A percentile compares a stretch with the other conserved stretches of the same genome.
These are phyloP conservation scores for Schizosaccharomyces octosporus DNA, from an alignment of 805 yeast species.

Conservation along the genomic window DNA sequence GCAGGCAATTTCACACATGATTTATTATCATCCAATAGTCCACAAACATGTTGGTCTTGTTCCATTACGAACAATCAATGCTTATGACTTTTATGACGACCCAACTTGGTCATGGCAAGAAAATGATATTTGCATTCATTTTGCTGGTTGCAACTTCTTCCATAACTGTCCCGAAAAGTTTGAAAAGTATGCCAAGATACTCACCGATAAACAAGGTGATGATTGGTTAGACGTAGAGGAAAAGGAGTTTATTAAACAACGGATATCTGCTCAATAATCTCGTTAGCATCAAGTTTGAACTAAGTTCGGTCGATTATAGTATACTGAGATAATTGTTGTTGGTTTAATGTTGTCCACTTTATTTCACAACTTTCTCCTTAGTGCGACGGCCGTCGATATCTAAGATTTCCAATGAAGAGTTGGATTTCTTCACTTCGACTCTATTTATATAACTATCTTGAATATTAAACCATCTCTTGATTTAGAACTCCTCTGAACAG, in stretches of 20 bases:
- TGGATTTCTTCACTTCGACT: no score
- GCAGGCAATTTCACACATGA: slow-evolving; percentile 48
- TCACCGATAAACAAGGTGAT: background rate
- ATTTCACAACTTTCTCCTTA: no score
- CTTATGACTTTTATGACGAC: slow-evolving; percentile 5
- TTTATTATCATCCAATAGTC: slow-evolving; percentile 4
- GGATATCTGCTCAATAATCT: no score
- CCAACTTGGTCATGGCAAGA: slow-evolving; percentile 6
- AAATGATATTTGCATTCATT: slow-evolving; percentile 9
- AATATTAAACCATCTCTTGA: no score
- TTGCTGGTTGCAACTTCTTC: slow-evolving; percentile 9
- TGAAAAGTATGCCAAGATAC: background rate
- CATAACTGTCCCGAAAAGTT: background rate
- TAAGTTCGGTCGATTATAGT: no score
- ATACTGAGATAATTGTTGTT: no score
- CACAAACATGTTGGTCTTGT: slow-evolving; percentile 9
- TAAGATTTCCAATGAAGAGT: no score
- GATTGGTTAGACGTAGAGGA: background rate
- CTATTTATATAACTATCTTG: no score
- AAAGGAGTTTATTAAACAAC: background rate
- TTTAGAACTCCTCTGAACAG: no score
- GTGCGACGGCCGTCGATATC: no score
- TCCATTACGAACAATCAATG: slow-evolving; percentile 7
- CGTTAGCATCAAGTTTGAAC: no score
- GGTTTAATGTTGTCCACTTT: no score